Base-by-base conservation (phyloP, 2,329 filamentous ascomycete species). In the Calonectria pseudoturangicola region DNA sequence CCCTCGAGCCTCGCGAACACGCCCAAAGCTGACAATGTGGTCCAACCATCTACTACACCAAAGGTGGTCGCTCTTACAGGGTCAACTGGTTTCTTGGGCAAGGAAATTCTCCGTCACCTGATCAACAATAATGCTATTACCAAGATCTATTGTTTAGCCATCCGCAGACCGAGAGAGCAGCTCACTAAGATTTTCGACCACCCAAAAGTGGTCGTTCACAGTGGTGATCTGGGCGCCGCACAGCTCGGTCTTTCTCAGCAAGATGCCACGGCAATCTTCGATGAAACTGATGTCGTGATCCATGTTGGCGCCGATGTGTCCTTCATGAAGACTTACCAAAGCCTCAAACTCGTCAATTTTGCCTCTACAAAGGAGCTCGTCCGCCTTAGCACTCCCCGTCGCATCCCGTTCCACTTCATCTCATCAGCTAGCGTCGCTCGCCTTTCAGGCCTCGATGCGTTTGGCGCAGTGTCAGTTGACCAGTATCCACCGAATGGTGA, bases 261-360 rank as follows among this genome's bases (percentile, higher is more conserved):
- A 1, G 79, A 81, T 8, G 77, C 81, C 18, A 18, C 63, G 3
- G 30, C 30, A 1, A 74, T 89, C 2, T 78, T 79, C n/a, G 30
- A 58, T 4, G 56, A 76, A 4, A 83, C 80, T 1, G 83, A 88
- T 74, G 76, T 87, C 2, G 86, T 93, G 60, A 87, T 93, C 41
- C 91, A 89, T 77, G 82, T 81, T 45, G 86, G 85, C 10, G 85
- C 85, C 10, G 81, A 84, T 50, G 78, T 77, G 8, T 83, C 74
- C 18, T 85, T 78, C 77, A 71, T 78, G 72, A 82, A 85, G 41
- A 73, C 74, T 3, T 85, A 84, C 76, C 41, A 68, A 2, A 70
- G 76, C 2, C 74, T 86, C 0, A 69, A 76, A 5, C 21, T 25
- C 1, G 27, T 78, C 25, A 86, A 86, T 56, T 54, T 84, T 0